phyloP scores from a whole-genome alignment of 2,329 filamentous ascomycete species.

The Botrytis deweyae region DNA sequence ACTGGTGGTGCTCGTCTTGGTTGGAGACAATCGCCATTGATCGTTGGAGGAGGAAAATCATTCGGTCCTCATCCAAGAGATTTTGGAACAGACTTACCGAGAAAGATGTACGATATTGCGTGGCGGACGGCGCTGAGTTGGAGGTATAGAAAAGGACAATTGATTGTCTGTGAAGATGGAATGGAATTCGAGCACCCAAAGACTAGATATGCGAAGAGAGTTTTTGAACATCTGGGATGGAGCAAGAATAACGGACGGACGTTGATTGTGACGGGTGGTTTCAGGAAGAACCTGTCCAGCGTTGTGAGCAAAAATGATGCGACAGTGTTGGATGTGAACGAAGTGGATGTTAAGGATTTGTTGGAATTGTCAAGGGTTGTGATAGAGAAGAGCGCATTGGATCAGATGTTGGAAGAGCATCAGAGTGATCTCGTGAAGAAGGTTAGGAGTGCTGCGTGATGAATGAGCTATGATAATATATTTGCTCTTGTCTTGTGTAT shows the following conservation, averaged over 20 bases:
- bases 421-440: slow-evolving; percentile 58
- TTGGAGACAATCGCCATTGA: slow-evolving; percentile 75
- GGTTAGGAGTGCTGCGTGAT: slow-evolving; percentile 31
- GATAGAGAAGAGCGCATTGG: slow-evolving; percentile 78
- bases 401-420: slow-evolving; percentile 70
- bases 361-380: slow-evolving; percentile 82
- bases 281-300: slow-evolving; percentile 62
- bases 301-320: slow-evolving; percentile 65
- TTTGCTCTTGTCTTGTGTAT: slow-evolving; percentile 15
- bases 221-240: slow-evolving; percentile 71
- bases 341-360: slow-evolving; percentile 95
- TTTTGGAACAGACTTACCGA: slow-evolving; percentile 78
- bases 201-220: slow-evolving; percentile 61
- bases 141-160: slow-evolving; percentile 81
- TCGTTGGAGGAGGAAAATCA: slow-evolving; percentile 80
- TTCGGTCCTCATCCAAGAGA: slow-evolving; percentile 92
- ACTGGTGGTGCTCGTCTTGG: slow-evolving; percentile 77
- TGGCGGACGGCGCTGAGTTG: slow-evolving; percentile 94
- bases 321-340: slow-evolving; percentile 65
- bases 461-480: slow-evolving; percentile 16
- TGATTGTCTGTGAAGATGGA: slow-evolving; percentile 79
- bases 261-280: slow-evolving; percentile 67
- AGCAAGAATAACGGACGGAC: slow-evolving; percentile 63
- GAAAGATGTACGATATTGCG: slow-evolving; percentile 91
- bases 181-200: slow-evolving; percentile 59